Base-by-base conservation (phyloP, 257 asterid species). In the Gardenia jasminoides region DNA sequence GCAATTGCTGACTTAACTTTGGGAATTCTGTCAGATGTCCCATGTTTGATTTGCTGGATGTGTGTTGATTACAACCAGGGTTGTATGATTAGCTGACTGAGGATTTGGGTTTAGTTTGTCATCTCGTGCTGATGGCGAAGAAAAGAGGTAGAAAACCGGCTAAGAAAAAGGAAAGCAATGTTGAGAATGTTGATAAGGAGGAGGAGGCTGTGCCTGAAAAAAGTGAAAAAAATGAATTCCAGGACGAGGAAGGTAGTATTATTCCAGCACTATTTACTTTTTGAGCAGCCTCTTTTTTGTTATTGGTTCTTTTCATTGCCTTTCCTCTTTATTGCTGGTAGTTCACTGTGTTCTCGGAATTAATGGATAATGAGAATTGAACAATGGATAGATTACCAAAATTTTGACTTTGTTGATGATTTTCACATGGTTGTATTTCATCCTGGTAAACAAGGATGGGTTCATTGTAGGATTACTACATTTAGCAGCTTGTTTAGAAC, bases 201-300 rank as follows among this genome's bases (percentile, higher is more conserved):
- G 46, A 43, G 10, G 82, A 73, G 59, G 36, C 58, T 43, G 41
- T 52, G 56, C 69, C 54, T 31, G 73, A 78, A 31, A 66, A 77
- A 39, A 62, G 59, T 3, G 81, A 75, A 26, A 47, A 47, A 19
- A 36, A 78, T 10, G 69, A 56, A 39, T 74, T 75, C 20, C 70
- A 74, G 44, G 78, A 48, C 74, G 80, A 70, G 20, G 84, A 80
- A 69, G 80, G 87, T 84, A 19, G 83, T 84, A 19, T 33, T 36
- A 28, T 4, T 74, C 6, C 4, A 36, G 22, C 30, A 66, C 4
- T 36, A 31, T 79, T 50, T 71, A 13, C 19, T 10, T 54, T 50
- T 43, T 10, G 10, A 3, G 43, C 28, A 10, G 36, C 43, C 30
- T 47, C 62, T 76, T 68, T 13, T 19, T 58, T n/a, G 19, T 10